phyloP scores from a whole-genome alignment of 2,329 filamentous ascomycete species.

The Dactylellina leptospora region DNA sequence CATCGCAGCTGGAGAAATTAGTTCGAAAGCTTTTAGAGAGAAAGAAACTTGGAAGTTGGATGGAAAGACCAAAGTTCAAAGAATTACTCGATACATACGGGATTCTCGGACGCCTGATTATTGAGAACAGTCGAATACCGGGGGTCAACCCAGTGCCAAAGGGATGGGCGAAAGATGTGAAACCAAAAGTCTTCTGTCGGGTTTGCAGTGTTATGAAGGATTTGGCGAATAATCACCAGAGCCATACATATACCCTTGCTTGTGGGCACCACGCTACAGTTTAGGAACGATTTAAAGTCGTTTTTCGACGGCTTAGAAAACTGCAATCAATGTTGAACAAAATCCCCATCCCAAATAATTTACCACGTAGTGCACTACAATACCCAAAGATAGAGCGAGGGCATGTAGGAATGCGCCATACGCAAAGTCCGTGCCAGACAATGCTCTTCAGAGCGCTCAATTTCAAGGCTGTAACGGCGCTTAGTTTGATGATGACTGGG shows the following conservation, averaged over 20 bases:
- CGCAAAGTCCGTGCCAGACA: too few species aligned
- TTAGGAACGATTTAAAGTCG: neutral
- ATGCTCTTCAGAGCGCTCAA: too few species aligned
- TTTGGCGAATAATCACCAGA: neutral
- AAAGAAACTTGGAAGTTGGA: conserved; percentile 17
- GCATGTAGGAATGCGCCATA: too few species aligned
- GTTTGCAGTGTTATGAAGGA: conserved; percentile 14
- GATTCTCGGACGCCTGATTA: conserved; percentile 23
- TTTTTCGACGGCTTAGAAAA: too few species aligned
- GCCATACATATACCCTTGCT: neutral
- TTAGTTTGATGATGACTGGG: too few species aligned
- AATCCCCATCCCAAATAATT: too few species aligned
- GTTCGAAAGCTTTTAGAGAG: conserved; percentile 23
- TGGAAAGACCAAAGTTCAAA: conserved; percentile 16
- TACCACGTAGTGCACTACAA: too few species aligned
- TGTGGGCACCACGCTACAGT: conserved; percentile 16
- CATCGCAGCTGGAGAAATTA: conserved; percentile 5
- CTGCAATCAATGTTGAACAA: too few species aligned
- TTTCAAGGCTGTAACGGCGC: too few species aligned
- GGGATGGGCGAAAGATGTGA: conserved; percentile 14
- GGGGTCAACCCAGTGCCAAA: conserved; percentile 12
- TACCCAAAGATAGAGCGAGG: too few species aligned
- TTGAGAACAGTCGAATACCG: conserved; percentile 18
- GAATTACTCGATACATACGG: conserved; percentile 20
- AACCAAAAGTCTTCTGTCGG: conserved; percentile 16